These are phyloP conservation scores for Tuber magnatum DNA, from an alignment of 495 filamentous ascomycete species.

Conservation along the genomic window DNA sequence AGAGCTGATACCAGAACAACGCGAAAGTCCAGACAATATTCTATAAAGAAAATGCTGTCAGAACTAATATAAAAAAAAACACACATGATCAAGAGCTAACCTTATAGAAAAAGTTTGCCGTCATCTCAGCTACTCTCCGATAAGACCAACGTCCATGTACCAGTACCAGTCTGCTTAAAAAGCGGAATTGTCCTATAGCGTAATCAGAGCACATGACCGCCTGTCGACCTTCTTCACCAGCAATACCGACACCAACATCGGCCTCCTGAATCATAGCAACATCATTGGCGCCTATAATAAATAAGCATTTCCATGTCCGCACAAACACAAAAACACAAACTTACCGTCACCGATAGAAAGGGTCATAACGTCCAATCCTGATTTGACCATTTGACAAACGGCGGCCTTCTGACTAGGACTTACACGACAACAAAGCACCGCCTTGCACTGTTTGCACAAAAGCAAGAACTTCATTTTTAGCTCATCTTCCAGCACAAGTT, in stretches of 20 bases:
- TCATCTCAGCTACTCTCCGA: constrained; percentile 81
- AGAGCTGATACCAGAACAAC: constrained; percentile 97
- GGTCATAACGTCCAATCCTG: constrained; percentile 91
- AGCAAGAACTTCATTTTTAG: constrained; percentile 87
- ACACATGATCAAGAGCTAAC: constrained; percentile 38
- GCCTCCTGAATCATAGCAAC: constrained; percentile 99
- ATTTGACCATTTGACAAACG: constrained; percentile 93
- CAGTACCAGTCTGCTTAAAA: constrained; percentile 79
- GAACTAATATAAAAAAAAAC: neutral
- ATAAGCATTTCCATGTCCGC: constrained; percentile 9
- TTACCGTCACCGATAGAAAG: constrained; percentile 86
- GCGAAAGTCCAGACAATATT: constrained; percentile 97
- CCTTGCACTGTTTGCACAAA: constrained; percentile 94
- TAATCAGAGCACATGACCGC: constrained; percentile 99
- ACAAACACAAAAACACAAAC: neutral
- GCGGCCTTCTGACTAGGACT: constrained; percentile 94
- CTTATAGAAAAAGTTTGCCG: constrained; percentile 99
- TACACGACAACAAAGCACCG: constrained; percentile 96
- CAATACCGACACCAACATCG: constrained; percentile 96
- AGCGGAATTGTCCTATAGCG: constrained; percentile 96
- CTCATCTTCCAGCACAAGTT: constrained; percentile 73
- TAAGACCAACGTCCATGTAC: constrained; percentile 98
- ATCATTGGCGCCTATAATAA: constrained; percentile 65
- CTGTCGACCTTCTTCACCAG: constrained; percentile 91
- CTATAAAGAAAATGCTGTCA: constrained; percentile 43